Evolutionary conservation across 176 grass and related monocot species (phyloP).

Genomic region (Oryza punctata): DNA sequence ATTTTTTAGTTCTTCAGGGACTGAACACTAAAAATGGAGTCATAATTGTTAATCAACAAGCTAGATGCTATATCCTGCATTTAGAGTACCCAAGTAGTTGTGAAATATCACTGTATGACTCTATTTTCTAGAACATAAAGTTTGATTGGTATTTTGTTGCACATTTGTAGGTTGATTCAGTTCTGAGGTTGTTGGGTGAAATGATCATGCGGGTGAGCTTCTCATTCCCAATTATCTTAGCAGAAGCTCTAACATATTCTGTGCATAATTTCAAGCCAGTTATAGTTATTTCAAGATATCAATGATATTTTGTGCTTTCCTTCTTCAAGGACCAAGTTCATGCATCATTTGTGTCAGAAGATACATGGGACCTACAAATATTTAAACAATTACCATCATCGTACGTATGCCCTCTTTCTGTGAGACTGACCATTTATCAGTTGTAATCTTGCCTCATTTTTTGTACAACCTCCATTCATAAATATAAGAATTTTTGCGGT

Average conservation of each 20-base stretch:
- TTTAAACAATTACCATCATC: slow-evolving; percentile 78
- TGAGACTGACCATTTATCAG: background rate
- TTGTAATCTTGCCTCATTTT: slow-evolving; percentile 16
- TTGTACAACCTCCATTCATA: background rate
- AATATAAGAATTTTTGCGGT: no score
- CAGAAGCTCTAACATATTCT: slow-evolving; percentile 16
- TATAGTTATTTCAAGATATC: slow-evolving; percentile 28
- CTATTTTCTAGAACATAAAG: no score
- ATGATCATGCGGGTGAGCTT: slow-evolving; percentile 70
- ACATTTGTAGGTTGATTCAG: slow-evolving; percentile 69
- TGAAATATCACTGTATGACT: no score
- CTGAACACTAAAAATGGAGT: no score
- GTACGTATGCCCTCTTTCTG: slow-evolving; percentile 60
- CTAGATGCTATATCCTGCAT: no score
- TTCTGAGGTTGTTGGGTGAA: slow-evolving; percentile 68
- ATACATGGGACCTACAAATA: slow-evolving; percentile 85
- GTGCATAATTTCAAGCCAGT: slow-evolving; percentile 20
- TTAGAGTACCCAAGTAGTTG: no score
- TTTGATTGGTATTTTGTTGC: background rate
- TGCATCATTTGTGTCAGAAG: slow-evolving; percentile 71
- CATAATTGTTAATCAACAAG: no score
- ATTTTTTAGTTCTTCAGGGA: no score
- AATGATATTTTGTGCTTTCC: slow-evolving; percentile 25
- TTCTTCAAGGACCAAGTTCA: slow-evolving; percentile 83
- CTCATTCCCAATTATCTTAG: slow-evolving; percentile 6